A percentile compares a stretch with the other conserved stretches of the same genome.
These are phyloP conservation scores for Saccharomycopsis crataegensis DNA, from an alignment of 1,139 yeast species.

Conservation along the genomic window DNA sequence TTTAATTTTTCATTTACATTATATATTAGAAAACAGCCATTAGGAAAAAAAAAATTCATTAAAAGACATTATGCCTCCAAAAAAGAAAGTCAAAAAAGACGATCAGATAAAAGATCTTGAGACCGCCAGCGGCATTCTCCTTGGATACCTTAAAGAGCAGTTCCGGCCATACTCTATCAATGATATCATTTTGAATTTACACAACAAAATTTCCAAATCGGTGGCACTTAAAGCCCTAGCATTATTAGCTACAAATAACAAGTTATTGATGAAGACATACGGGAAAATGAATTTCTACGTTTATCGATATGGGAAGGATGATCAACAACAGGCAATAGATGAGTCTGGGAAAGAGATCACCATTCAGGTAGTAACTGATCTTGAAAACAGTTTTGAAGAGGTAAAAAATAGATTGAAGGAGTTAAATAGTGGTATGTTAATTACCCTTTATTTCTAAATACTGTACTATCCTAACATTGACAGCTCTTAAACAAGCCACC, in stretches of 20 bases:
- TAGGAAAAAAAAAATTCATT: too few species aligned
- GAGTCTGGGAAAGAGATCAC: not conserved
- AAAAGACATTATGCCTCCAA: constrained; percentile 1
- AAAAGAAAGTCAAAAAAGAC: constrained; percentile 10
- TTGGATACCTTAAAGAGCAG: constrained; percentile 5
- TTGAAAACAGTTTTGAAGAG: not conserved
- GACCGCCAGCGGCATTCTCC: not conserved
- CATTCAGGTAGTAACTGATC: not conserved
- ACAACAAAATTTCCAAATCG: constrained; percentile 5
- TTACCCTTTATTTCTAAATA: not conserved
- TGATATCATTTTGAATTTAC: constrained; percentile 10
- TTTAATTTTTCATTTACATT: too few species aligned
- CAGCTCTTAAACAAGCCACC: not conserved
- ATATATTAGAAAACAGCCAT: too few species aligned
- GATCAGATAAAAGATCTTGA: constrained; percentile 4
- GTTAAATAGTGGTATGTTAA: not conserved
- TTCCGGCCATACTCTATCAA: constrained; percentile 11
- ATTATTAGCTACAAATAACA: not conserved
- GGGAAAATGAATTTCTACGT: constrained; percentile 14
- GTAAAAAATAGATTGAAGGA: not conserved
- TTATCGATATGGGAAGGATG: not conserved
- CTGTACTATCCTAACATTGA: not conserved
- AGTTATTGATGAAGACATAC: constrained; percentile 4
- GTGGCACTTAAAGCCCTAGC: constrained; percentile 1
- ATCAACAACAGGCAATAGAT: not conserved